These are phyloP conservation scores for Cardamine chenopodiifolia DNA, from an alignment of 345 rosid genomes.

Conservation along the genomic window DNA sequence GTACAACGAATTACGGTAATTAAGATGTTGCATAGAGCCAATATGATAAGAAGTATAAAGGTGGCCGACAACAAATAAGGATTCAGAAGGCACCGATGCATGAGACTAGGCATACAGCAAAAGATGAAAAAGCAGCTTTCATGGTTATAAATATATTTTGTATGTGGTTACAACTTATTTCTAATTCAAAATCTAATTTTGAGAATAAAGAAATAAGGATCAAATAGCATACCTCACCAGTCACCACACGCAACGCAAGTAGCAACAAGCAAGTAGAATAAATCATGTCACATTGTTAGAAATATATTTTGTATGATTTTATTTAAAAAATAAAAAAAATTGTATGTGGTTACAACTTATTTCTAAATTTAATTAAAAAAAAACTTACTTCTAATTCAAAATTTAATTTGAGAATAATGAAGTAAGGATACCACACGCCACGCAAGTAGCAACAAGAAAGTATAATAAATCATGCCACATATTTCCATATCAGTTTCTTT, in stretches of 20 bases:
- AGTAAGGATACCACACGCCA: slow-evolving; percentile 4
- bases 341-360: slow-evolving; percentile 19
- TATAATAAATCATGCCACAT: slow-evolving; percentile 9
- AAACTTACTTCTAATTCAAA: no score
- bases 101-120: slow-evolving; percentile 39
- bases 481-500: not conserved
- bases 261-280: slow-evolving; percentile 29
- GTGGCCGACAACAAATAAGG: slow-evolving; percentile 45
- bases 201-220: slow-evolving; percentile 28
- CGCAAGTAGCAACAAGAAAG: slow-evolving; percentile 30
- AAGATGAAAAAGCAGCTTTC: slow-evolving; percentile 35
- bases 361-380: no score
- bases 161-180: slow-evolving; percentile 38
- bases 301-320: not conserved
- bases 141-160: slow-evolving; percentile 25
- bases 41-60: not conserved
- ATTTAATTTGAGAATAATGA: slow-evolving; percentile 18
- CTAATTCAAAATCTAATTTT: not conserved
- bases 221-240: not conserved
- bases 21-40: slow-evolving; percentile 10
- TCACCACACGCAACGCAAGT: slow-evolving; percentile 22
- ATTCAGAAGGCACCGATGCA: slow-evolving; percentile 41
- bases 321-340: no score
- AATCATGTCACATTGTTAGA: slow-evolving; percentile 3
- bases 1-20: not conserved